Evolutionary conservation across 2,329 filamentous ascomycete species (phyloP).

Genomic region (Phoma sp.): DNA sequence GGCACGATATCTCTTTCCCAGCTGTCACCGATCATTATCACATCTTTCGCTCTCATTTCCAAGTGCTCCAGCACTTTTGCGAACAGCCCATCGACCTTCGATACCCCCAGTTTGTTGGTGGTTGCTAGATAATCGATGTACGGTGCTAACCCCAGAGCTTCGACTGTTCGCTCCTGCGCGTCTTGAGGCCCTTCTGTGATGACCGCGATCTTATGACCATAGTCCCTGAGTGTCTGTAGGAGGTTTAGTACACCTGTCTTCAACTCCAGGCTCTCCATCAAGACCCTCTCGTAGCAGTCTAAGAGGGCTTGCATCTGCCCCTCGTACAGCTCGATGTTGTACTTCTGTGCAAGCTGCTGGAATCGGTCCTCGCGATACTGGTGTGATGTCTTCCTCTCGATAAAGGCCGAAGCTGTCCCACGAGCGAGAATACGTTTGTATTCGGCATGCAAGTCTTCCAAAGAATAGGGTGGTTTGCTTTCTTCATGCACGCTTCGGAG

Average conservation of each 20-base stretch:
- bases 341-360: neutral
- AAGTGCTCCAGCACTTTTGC: neutral
- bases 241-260: slow-evolving; percentile 48
- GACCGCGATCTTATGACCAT: slow-evolving; percentile 51
- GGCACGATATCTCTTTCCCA: slow-evolving; percentile 21
- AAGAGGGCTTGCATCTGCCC: neutral
- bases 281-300: neutral
- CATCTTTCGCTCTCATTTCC: slow-evolving; percentile 1
- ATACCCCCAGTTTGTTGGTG: slow-evolving; percentile 39
- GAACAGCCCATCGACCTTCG: slow-evolving; percentile 10
- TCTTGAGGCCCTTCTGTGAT: slow-evolving; percentile 58
- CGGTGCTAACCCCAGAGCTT: slow-evolving; percentile 37
- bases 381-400: slow-evolving; percentile 53
- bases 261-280: neutral
- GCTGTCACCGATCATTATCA: slow-evolving; percentile 24
- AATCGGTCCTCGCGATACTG: slow-evolving; percentile 55
- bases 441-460: slow-evolving; percentile 1
- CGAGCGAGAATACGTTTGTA: slow-evolving; percentile 47
- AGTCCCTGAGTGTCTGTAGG: slow-evolving; percentile 41
- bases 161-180: slow-evolving; percentile 54
- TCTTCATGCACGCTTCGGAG: slow-evolving; percentile 39
- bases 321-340: slow-evolving; percentile 37
- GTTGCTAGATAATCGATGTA: slow-evolving; percentile 44
- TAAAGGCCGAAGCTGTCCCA: slow-evolving; percentile 51
- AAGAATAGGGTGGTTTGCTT: neutral